Conservation (phyloP, 371 early-diverging fungal genomes). For the Mucor circinelloides region DNA sequence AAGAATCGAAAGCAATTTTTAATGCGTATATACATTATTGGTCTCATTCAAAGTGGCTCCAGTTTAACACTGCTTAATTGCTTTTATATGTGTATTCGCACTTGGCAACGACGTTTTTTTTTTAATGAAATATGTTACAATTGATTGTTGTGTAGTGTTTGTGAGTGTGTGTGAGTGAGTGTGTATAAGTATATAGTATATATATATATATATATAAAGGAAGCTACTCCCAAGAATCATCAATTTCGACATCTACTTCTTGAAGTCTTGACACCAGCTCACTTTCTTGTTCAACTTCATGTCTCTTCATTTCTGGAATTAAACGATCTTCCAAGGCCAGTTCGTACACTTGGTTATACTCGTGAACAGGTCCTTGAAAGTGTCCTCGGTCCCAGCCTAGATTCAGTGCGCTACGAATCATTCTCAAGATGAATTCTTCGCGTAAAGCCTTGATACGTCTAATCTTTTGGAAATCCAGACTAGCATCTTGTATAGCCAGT, state of each 20-base stretch:
- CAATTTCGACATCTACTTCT: conserved; percentile 10
- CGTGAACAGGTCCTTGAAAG: conserved; percentile 49
- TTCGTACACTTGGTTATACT: conserved; percentile 47
- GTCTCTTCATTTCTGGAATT: conserved; percentile 29
- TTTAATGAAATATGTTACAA: too few species aligned
- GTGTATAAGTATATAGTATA: too few species aligned
- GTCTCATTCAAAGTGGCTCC: too few species aligned
- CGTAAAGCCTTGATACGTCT: conserved; percentile 36
- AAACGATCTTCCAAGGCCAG: conserved; percentile 38
- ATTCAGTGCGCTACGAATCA: conserved; percentile 54
- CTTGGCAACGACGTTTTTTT: too few species aligned
- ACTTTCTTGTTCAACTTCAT: conserved; percentile 49
- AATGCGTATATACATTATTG: too few species aligned
- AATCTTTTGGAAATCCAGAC: conserved; percentile 32
- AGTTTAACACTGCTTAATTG: too few species aligned
- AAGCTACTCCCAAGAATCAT: conserved; percentile 11
- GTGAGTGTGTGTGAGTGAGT: too few species aligned
- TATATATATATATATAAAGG: too few species aligned
- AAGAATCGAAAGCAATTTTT: too few species aligned
- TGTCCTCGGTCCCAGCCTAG: conserved; percentile 60
- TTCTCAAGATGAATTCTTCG: conserved; percentile 56
- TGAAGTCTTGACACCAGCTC: conserved; percentile 23
- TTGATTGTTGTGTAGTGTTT: too few species aligned
- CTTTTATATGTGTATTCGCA: too few species aligned
- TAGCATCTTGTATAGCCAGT: conserved; percentile 51